Conservation (phyloP, 495 filamentous ascomycete species). For the Aspergillus avenaceus region DNA sequence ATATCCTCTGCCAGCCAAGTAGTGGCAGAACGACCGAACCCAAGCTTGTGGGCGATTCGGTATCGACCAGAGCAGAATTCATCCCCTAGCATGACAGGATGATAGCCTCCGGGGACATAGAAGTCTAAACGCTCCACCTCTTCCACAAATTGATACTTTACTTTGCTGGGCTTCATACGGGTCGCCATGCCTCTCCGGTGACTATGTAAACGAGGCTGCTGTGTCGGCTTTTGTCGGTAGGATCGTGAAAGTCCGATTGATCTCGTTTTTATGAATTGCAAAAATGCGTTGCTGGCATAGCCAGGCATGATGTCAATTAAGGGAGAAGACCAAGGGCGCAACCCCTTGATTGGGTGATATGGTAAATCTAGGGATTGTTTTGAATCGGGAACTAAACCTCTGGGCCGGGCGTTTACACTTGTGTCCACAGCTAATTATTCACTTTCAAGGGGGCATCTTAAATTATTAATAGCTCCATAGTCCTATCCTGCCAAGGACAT, state of each 20-base stretch:
- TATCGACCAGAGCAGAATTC: slow-evolving; percentile 28
- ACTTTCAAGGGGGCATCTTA: too few species aligned
- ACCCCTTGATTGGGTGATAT: too few species aligned
- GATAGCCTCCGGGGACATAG: slow-evolving; percentile 30
- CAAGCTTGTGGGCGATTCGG: slow-evolving; percentile 31
- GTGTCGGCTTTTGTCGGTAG: background rate
- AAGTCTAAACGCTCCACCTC: slow-evolving; percentile 23
- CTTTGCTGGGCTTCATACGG: background rate
- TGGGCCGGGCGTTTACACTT: too few species aligned
- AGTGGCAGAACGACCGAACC: slow-evolving; percentile 31
- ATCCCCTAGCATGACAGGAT: slow-evolving; percentile 30
- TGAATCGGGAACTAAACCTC: too few species aligned
- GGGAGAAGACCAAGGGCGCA: too few species aligned
- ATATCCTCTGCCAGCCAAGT: slow-evolving; percentile 29
- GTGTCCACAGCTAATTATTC: too few species aligned
- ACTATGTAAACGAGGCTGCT: background rate
- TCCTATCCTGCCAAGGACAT: too few species aligned
- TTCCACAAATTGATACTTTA: slow-evolving; percentile 4
- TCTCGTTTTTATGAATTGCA: background rate
- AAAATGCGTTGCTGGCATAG: background rate
- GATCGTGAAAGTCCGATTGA: background rate
- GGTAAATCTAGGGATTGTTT: too few species aligned
- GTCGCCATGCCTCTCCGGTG: background rate
- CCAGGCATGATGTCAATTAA: too few species aligned
- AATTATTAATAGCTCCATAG: too few species aligned